Evolutionary conservation across 1,139 yeast genomes (phyloP), one percentile per base, ranked within the genome.

Genomic region (Scheffersomyces titani): DNA sequence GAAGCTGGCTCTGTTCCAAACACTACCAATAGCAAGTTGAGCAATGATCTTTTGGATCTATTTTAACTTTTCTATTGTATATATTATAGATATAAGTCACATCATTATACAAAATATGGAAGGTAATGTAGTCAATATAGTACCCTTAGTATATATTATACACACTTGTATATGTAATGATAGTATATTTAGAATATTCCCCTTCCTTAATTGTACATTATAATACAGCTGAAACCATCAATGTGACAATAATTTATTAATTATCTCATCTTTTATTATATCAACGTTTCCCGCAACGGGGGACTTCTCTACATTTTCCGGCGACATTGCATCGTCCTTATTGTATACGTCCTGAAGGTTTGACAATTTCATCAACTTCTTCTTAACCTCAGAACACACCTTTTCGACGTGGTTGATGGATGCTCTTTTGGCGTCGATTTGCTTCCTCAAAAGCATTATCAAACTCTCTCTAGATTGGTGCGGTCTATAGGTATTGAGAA

Each of bases 401-500:
- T 67, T 69, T 49, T 85, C 82, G 36, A 87, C 85, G 47, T 76
- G 71, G 24, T 70, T 70, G n/a, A 86, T 86, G 63, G 87, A 90
- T 9, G 68, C 66, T 58, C 72, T 75, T 63, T 87, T 87, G 50
- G 75, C 70, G 52, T 81, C 86, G 30, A 88, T 80, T 65, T 87
- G 89, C 54, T 85, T 87, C 65, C 84, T 86, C 70, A 92, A 75
- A 55, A 90, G 74, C 81, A 88, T 78, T 52, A 90, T 88, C 62
- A 92, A 80, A 58, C 92, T 87, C 65, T 92, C 97, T 51, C 97
- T 78, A 6, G 93, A 87, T 68, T 92, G 97, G 70, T 92, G 97
- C 0, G 97, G 97, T 57, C 97, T 77, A 71, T 91, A 92, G 55
- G 91, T 91, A 70, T 92, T 92, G 59, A 92, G 74, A 55, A 92